Evolutionary conservation across 1,284 basidiomycete species (phyloP).

Genomic region (Apiotrichum siamense): DNA sequence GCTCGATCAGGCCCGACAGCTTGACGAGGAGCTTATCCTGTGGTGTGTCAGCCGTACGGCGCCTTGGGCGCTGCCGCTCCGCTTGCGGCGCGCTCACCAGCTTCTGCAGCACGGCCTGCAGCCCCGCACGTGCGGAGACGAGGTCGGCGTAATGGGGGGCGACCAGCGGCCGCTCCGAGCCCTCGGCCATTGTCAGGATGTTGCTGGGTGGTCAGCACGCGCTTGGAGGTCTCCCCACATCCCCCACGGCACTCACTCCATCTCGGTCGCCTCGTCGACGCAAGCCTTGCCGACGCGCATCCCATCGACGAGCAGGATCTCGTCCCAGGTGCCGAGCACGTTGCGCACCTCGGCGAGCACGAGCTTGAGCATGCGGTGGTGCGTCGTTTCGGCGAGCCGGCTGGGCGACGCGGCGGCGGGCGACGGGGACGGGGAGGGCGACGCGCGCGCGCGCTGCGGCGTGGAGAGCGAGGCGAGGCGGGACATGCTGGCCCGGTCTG

Average conservation of each 20-base stretch:
- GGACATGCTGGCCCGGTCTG: too few species aligned
- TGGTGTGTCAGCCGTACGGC: neutral
- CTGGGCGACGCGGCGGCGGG: conserved; percentile 18
- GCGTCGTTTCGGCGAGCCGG: conserved; percentile 28
- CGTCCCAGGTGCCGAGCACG: conserved; percentile 39
- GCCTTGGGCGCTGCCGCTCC: too few species aligned
- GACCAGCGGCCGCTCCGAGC: conserved; percentile 31
- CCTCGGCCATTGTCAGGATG: conserved; percentile 25
- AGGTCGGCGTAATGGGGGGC: conserved; percentile 22
- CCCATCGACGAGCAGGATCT: conserved; percentile 35
- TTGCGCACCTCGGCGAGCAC: conserved; percentile 30
- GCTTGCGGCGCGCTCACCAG: conserved; percentile 22
- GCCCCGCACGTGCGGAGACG: conserved; percentile 11
- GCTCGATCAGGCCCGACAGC: conserved; percentile 31
- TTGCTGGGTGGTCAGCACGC: too few species aligned
- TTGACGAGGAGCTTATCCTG: conserved; percentile 36
- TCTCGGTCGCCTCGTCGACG: conserved; percentile 32
- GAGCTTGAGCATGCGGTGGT: conserved; percentile 42
- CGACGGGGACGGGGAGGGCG: conserved; percentile 47
- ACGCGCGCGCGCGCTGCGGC: conserved; percentile 50
- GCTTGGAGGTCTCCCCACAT: too few species aligned
- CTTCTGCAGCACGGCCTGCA: conserved; percentile 27
- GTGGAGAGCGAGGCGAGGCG: conserved; percentile 29
- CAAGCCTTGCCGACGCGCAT: conserved; percentile 38
- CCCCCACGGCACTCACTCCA: conserved; percentile 41